Evolutionary conservation across 140 eudicot species (phyloP), one percentile per base, ranked within the genome.

Genomic region (Erigeron philadelphicus): DNA sequence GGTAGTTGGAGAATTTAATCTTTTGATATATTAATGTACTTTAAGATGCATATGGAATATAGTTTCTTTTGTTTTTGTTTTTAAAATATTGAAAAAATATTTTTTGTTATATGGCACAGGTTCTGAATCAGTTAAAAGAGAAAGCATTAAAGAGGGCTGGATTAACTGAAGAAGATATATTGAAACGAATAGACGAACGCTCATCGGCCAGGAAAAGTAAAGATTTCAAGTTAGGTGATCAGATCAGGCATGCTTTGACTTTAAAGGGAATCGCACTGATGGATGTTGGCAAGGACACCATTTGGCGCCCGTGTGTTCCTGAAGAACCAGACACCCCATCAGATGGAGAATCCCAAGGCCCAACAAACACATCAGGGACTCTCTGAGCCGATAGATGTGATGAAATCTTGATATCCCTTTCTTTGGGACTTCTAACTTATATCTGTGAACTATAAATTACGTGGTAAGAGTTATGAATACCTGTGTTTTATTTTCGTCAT

Each of bases 301-400:
- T 81, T 41, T 94, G 99, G 97, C 89, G 89, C 77, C 97, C 97
- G 11, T 89, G 97, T 67, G 86, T 85, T 65, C 95, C 95, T 0
- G 60, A 3, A 40, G 82, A 50, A 63, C 54, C 65, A 50, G 64
- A 63, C 21, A 17, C 12, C 17, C 21, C 73, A 45, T 7, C 52
- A 46, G 67, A 64, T 43, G 72, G 45, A 49, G 52, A 69, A 42
- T 40, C 7, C 8, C 68, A 55, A 61, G 67, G 8, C 12, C 71
- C 53, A 15, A 21, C 63, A 6, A 71, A 61, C 71, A 40, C 81
- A 53, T 55, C 64, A 13, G 35, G 75, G 35, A 64, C 31, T 45
- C 6, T 4, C 78, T 56, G 72, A 2, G 59, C 50, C 46, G 60
- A 72, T 75, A 15, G 79, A 73, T 61, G 56, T 4, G 57, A 60